phyloP scores from a whole-genome alignment of 2,329 filamentous ascomycete genomes.

The Cadophora sp. region DNA sequence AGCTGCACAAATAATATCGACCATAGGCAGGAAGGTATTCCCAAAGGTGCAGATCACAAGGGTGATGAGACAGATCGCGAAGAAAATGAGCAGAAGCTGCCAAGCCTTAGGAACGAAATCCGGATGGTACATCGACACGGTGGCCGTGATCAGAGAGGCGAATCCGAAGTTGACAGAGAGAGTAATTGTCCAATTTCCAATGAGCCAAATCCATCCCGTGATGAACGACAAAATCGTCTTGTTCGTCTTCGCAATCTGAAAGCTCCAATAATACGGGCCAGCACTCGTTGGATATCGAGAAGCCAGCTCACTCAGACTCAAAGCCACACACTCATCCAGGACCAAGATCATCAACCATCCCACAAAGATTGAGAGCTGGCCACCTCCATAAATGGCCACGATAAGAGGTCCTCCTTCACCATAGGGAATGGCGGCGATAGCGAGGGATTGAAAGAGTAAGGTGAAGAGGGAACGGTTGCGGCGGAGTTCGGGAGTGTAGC shows the following conservation, averaged over 20 bases:
- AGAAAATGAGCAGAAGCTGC: constrained; percentile 75
- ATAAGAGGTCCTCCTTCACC: constrained; percentile 48
- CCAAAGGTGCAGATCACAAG: constrained; percentile 71
- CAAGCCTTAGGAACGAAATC: constrained; percentile 61
- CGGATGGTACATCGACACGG: constrained; percentile 59
- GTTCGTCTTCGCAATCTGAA: constrained; percentile 70
- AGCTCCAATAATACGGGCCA: constrained; percentile 81
- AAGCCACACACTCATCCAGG: constrained; percentile 69
- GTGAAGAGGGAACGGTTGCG: constrained; percentile 66
- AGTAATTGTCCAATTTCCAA: constrained; percentile 83
- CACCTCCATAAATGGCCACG: constrained; percentile 45
- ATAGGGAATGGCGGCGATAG: constrained; percentile 66
- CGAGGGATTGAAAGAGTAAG: constrained; percentile 65
- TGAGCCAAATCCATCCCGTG: constrained; percentile 77
- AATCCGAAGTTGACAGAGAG: constrained; percentile 82
- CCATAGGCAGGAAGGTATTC: constrained; percentile 69
- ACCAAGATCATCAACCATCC: constrained; percentile 62
- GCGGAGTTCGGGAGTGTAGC: constrained; percentile 63
- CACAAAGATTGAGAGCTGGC: constrained; percentile 61
- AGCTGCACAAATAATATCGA: constrained; percentile 63
- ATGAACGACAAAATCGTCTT: constrained; percentile 72
- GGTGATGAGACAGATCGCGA: constrained; percentile 69
- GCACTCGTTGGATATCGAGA: constrained; percentile 79
- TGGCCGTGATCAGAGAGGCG: constrained; percentile 58
- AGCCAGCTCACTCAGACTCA: constrained; percentile 76